These are phyloP conservation scores for Solanum clarkiae DNA, from an alignment of 257 asterid genomes.

Conservation along the genomic window DNA sequence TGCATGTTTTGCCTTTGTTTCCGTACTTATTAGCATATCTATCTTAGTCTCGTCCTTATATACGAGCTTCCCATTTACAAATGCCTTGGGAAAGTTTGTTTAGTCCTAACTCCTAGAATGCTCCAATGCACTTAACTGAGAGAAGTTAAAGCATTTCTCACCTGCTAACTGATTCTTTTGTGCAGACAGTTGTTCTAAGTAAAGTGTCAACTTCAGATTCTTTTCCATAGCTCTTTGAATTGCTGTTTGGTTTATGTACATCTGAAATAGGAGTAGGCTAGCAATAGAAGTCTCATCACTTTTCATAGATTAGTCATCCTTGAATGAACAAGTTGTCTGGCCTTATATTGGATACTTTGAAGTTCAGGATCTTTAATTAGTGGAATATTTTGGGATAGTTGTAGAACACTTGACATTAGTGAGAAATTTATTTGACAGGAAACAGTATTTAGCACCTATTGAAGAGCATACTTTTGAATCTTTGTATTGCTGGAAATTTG, in stretches of 20 bases:
- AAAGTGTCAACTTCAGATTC: not conserved
- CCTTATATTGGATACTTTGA: not conserved
- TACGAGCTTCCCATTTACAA: not conserved
- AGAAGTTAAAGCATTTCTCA: not conserved
- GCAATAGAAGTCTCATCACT: not conserved
- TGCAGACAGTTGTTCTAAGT: not conserved
- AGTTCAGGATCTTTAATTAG: not conserved
- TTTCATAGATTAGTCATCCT: not conserved
- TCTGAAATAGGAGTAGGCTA: not conserved
- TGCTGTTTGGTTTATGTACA: not conserved
- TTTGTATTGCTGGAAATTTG: not conserved
- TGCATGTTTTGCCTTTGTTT: not conserved
- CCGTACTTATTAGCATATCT: not conserved
- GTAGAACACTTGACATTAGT: not conserved
- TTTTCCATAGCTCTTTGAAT: not conserved
- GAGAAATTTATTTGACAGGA: not conserved
- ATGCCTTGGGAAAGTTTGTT: not conserved
- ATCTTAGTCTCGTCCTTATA: not conserved
- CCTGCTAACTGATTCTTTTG: not conserved
- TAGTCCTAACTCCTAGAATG: not conserved
- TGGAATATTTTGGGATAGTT: not conserved
- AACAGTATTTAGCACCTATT: not conserved
- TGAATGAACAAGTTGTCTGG: not conserved
- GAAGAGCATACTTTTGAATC: not conserved
- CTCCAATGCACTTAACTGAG: not conserved